Conservation (phyloP, 805 yeast species). For the Torulaspora indica region DNA sequence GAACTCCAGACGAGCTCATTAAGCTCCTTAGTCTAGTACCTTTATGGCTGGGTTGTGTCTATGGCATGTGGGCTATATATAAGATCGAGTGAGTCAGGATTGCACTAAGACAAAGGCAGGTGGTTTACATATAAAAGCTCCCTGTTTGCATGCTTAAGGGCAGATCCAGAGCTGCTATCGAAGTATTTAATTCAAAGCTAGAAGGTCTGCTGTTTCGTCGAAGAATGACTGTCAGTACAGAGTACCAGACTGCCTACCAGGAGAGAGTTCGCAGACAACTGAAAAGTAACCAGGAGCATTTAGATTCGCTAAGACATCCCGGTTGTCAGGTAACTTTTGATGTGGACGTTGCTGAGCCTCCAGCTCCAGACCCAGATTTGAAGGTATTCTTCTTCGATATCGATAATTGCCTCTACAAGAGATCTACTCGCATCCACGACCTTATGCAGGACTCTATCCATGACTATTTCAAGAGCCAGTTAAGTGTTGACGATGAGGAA, state of each 20-base stretch:
- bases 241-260: constrained; percentile 16
- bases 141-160: neutral
- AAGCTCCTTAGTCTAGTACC: neutral
- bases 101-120: neutral
- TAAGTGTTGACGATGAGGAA: constrained; percentile 61
- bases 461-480: constrained; percentile 63
- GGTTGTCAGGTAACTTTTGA: constrained; percentile 35
- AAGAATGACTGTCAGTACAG: constrained; percentile 18
- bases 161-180: neutral
- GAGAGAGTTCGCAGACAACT: constrained; percentile 27
- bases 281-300: constrained; percentile 31
- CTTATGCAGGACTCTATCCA: constrained; percentile 85
- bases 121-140: neutral
- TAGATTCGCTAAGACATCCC: constrained; percentile 34
- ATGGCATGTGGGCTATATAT: constrained; percentile 8
- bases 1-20: neutral
- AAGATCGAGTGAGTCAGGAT: constrained; percentile 1
- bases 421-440: constrained; percentile 73
- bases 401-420: constrained; percentile 82
- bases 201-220: neutral
- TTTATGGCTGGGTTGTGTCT: neutral
- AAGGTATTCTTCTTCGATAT: constrained; percentile 78
- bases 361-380: constrained; percentile 28
- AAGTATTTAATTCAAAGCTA: neutral
- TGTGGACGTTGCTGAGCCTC: constrained; percentile 24